Conservation (phyloP, 1,284 basidiomycete genomes). For the Rhodotorula sp. region DNA sequence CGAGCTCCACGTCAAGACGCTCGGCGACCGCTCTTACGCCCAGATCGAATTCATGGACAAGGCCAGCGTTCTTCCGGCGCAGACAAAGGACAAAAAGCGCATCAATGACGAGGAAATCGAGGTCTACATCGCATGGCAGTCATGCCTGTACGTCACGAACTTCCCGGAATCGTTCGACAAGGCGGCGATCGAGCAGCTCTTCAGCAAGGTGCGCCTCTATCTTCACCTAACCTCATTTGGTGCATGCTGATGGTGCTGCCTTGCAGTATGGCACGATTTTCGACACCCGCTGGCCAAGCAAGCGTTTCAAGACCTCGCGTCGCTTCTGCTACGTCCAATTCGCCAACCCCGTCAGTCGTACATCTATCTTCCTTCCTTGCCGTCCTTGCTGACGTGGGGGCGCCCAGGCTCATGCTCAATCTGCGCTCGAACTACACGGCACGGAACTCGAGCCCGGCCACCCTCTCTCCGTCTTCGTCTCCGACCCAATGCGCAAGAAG, state of each 20-base stretch:
- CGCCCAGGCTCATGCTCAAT: conserved; percentile 66
- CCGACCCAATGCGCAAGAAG: conserved; percentile 84
- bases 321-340: conserved; percentile 96
- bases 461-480: conserved; percentile 75
- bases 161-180: conserved; percentile 88
- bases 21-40: conserved; percentile 60
- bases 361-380: not conserved
- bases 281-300: conserved; percentile 96
- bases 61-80: conserved; percentile 76
- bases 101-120: conserved; percentile 65
- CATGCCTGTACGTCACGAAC: conserved; percentile 94
- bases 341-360: conserved; percentile 66
- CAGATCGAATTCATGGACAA: conserved; percentile 72
- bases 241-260: not conserved
- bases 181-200: conserved; percentile 67
- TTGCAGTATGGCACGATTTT: conserved; percentile 80
- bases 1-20: conserved; percentile 67
- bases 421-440: conserved; percentile 73
- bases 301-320: conserved; percentile 84
- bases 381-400: conserved; percentile 1
- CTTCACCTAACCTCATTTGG: not conserved
- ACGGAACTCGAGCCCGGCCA: conserved; percentile 62
- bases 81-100: conserved; percentile 90
- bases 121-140: conserved; percentile 87
- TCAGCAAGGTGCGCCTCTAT: conserved; percentile 61